A percentile compares a stretch with the other conserved stretches of the same genome.
These are phyloP conservation scores for Diaporthe batatas DNA, from an alignment of 2,329 filamentous ascomycete genomes.

Conservation along the genomic window DNA sequence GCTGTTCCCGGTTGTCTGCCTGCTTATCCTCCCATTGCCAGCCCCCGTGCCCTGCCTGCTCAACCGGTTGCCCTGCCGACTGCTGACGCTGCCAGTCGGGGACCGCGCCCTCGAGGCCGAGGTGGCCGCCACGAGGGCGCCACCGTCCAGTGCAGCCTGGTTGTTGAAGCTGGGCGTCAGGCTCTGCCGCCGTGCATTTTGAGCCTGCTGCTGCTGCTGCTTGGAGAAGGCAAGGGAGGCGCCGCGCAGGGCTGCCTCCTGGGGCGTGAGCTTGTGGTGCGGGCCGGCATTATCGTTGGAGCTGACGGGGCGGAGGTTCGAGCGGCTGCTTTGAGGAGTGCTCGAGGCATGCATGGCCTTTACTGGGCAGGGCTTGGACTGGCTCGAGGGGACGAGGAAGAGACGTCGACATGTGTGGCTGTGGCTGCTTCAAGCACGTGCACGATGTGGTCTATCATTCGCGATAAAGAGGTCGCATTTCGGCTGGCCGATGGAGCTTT, in stretches of 20 bases:
- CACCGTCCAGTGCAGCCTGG: conserved; percentile 49
- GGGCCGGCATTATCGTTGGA: conserved; percentile 16
- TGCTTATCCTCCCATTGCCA: conserved; percentile 46
- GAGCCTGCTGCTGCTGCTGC: conserved; percentile 42
- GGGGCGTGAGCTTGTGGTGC: conserved; percentile 38
- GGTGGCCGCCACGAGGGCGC: conserved; percentile 60
- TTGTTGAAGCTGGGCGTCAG: conserved; percentile 41
- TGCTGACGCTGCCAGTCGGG: conserved; percentile 35
- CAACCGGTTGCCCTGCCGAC: conserved; percentile 5
- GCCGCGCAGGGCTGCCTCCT: conserved; percentile 62
- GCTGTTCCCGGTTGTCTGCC: conserved; percentile 57
- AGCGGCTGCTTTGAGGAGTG: conserved; percentile 23
- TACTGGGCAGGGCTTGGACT: neutral
- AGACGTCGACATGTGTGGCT: conserved; percentile 3
- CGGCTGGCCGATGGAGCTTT: conserved; percentile 12
- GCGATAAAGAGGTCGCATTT: conserved; percentile 12
- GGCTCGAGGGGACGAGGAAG: neutral
- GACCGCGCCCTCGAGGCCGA: conserved; percentile 54
- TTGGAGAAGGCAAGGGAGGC: conserved; percentile 69
- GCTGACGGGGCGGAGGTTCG: conserved; percentile 12
- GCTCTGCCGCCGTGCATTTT: conserved; percentile 11
- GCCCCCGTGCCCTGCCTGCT: conserved; percentile 31
- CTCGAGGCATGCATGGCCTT: conserved; percentile 38
- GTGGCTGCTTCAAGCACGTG: conserved; percentile 25
- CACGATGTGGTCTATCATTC: neutral